These are phyloP conservation scores for Boletus eberwhitei DNA, from an alignment of 768 basidiomycete species.

Conservation along the genomic window DNA sequence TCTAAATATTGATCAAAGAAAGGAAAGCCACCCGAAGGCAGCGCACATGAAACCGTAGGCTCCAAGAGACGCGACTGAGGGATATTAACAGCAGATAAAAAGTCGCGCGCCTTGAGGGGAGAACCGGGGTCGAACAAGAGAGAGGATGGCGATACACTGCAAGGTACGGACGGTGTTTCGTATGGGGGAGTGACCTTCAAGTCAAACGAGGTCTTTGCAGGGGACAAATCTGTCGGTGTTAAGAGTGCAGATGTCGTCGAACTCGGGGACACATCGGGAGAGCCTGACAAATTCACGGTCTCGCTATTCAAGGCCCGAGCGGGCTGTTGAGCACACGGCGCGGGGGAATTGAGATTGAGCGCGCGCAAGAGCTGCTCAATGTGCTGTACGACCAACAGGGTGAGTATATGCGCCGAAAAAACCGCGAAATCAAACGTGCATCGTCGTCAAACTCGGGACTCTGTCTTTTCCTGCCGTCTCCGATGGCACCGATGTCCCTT, in stretches of 20 bases:
- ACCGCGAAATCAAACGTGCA: constrained; percentile 24
- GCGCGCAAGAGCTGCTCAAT: constrained; percentile 79
- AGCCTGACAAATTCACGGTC: constrained; percentile 38
- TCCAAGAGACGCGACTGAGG: constrained; percentile 27
- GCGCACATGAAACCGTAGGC: constrained; percentile 8
- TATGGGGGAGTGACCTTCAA: constrained; percentile 52
- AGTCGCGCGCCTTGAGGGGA: constrained; percentile 30
- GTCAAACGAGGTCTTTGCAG: constrained; percentile 55
- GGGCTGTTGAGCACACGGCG: constrained; percentile 45
- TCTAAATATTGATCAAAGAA: constrained; percentile 57
- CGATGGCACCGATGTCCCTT: constrained; percentile 65
- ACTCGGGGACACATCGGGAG: constrained; percentile 71
- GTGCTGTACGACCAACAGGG: constrained; percentile 45
- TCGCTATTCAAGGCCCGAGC: constrained; percentile 43
- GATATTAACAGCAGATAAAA: constrained; percentile 25
- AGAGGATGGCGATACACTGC: constrained; percentile 35
- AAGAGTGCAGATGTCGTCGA: constrained; percentile 68
- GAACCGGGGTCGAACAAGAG: constrained; percentile 46
- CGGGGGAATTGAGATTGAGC: constrained; percentile 76
- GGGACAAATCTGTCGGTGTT: constrained; percentile 74
- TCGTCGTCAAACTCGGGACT: constrained; percentile 55
- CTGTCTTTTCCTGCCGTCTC: constrained; percentile 70
- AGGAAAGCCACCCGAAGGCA: constrained; percentile 33
- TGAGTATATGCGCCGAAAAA: constrained; percentile 30
- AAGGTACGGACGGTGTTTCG: constrained; percentile 36